These are phyloP conservation scores for Quercus engelmannii DNA, from an alignment of 306 rosid genomes.

Conservation along the genomic window DNA sequence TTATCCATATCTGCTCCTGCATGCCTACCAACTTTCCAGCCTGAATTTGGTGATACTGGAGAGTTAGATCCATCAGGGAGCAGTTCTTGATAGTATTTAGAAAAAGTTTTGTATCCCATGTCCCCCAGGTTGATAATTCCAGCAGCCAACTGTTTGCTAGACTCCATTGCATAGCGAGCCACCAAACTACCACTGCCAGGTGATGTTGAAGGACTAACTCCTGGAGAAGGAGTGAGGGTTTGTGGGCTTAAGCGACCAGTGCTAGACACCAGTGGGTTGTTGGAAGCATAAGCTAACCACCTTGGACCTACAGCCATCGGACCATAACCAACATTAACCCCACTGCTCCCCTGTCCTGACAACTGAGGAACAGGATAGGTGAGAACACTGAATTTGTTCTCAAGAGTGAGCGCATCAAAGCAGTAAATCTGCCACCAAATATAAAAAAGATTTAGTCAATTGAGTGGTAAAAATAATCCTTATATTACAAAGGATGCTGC, in stretches of 20 bases:
- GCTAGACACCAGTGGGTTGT: constrained; percentile 56
- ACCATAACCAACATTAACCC: constrained; percentile 86
- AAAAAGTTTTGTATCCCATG: constrained; percentile 43
- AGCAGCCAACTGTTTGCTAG: constrained; percentile 79
- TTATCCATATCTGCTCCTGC: constrained; percentile 64
- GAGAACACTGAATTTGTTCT: constrained; percentile 75
- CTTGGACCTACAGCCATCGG: constrained; percentile 97
- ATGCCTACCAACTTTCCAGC: constrained; percentile 65
- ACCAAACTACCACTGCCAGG: constrained; percentile 60
- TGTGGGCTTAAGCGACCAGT: constrained; percentile 76
- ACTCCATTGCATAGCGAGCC: constrained; percentile 90
- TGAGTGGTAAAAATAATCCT: neutral
- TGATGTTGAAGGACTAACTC: constrained; percentile 73
- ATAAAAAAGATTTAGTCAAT: constrained; percentile 21
- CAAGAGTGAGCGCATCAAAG: constrained; percentile 75
- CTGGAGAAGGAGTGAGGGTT: constrained; percentile 54
- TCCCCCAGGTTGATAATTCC: constrained; percentile 58
- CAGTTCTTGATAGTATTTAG: constrained; percentile 69
- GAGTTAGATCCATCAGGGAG: constrained; percentile 78
- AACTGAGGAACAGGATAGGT: constrained; percentile 84
- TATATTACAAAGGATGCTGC: neutral
- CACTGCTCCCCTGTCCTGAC: constrained; percentile 58
- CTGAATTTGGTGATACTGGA: constrained; percentile 58
- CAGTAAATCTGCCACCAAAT: constrained; percentile 75
- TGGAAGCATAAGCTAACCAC: constrained; percentile 92